Evolutionary conservation across 2,329 filamentous ascomycete genomes (phyloP), one percentile per base, ranked within the genome.

Genomic region (Cladophialophora bantiana): DNA sequence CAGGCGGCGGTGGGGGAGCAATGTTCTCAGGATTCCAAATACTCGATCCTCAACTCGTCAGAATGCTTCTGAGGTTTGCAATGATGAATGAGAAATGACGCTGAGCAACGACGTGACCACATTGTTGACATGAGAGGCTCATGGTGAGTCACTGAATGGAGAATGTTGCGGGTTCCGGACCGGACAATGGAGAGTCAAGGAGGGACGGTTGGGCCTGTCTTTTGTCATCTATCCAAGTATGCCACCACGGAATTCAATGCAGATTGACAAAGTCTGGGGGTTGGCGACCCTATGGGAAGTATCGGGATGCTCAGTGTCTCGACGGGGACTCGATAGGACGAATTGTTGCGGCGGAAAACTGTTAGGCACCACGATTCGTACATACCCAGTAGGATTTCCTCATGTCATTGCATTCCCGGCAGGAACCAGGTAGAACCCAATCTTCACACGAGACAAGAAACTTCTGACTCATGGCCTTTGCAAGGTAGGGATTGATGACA

Each of bases 1-100:
- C 45, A 50, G 45, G 18, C 45, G 10, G 45, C 9, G 18, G 9
- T 50, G 45, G 45, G 20, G 10, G 38, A 50, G 15, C 45, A 50
- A 50, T 50, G 18, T 12, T 26, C 20, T 20, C 20, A 50, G 45
- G 7, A 10, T 26, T 12, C 20, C 20, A 50, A 42, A 1, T 7
- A 50, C 20, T 50, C 9, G 45, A 26, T 50, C 18, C 7, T 50
- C 45, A 50, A 26, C 18, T 50, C 45, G 18, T 50, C 45, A 26
- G 45, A 26, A 50, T 50, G 18, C 45, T 26, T 26, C 45, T 50
- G 18, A 26, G 45, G 18, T 26, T 50, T 50, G 45, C 45, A 50
- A 50, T 12, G 45, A 50, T 50, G 18, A 50, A 50, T 50, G 45
- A 50, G 18, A 26, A 12, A 50, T 50, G 45, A 50, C 45, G 10